phyloP scores from a whole-genome alignment of 2,329 filamentous ascomycete genomes.

The Neofusicoccum sp. region DNA sequence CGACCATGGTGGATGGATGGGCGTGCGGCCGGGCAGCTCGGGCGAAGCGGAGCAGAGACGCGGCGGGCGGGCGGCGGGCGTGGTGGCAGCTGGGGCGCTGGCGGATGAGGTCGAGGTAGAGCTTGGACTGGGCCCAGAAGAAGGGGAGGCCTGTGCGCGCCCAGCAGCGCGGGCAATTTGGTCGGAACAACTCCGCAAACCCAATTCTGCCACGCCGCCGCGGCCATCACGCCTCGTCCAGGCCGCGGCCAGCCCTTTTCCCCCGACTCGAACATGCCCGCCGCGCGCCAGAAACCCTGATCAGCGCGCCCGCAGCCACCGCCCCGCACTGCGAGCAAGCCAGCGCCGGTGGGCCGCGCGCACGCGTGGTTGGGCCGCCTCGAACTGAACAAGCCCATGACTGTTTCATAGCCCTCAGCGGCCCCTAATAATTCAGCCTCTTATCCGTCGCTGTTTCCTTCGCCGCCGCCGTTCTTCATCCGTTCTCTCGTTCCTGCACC shows the following conservation, averaged over 20 bases:
- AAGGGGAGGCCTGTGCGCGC: neutral
- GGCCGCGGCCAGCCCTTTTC: neutral
- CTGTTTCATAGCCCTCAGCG: conserved; percentile 9
- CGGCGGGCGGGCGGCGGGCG: neutral
- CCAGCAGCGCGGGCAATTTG: neutral
- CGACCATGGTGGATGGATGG: conserved; percentile 54
- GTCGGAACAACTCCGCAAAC: conserved; percentile 5
- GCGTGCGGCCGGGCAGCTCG: neutral
- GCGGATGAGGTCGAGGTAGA: neutral
- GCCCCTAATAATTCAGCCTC: conserved; percentile 10
- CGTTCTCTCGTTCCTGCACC: neutral
- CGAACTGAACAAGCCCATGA: conserved; percentile 16
- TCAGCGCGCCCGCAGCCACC: neutral
- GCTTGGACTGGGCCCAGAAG: neutral
- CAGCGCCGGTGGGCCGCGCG: conserved; percentile 9
- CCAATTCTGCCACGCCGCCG: neutral
- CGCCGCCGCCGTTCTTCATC: neutral
- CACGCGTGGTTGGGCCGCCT: conserved; percentile 9
- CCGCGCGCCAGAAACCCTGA: neutral
- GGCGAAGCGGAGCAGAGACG: neutral
- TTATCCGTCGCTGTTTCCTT: neutral
- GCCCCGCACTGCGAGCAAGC: conserved; percentile 12
- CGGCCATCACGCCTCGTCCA: neutral
- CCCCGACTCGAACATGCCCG: conserved; percentile 1
- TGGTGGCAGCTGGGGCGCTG: neutral